phyloP scores from a whole-genome alignment of 2,329 filamentous ascomycete genomes.

The Ophiostoma sp. region DNA sequence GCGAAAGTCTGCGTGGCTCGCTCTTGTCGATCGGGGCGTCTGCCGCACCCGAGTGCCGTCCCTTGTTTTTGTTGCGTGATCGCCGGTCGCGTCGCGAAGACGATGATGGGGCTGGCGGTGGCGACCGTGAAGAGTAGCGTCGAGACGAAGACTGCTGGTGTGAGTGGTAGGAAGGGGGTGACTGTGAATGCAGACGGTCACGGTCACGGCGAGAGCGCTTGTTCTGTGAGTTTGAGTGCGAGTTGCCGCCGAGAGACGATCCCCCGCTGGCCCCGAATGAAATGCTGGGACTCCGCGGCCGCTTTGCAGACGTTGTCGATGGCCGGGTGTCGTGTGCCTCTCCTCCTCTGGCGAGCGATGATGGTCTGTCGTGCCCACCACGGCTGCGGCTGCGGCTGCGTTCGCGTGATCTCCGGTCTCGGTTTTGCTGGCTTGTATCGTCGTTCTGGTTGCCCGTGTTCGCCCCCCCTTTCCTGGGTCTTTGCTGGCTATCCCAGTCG shows the following conservation, averaged over 20 bases:
- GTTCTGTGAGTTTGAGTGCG: not conserved
- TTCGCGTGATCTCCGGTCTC: slow-evolving; percentile 30
- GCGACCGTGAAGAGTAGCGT: slow-evolving; percentile 15
- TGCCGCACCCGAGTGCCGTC: not conserved
- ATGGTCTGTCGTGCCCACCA: not conserved
- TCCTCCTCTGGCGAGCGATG: not conserved
- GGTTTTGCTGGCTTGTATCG: not conserved
- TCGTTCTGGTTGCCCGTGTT: slow-evolving; percentile 24
- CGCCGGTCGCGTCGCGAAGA: slow-evolving; percentile 4
- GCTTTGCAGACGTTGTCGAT: slow-evolving; percentile 11
- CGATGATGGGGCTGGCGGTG: slow-evolving; percentile 27
- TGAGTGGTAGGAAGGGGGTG: not conserved
- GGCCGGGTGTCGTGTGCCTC: slow-evolving; percentile 3
- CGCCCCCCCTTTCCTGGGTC: slow-evolving; percentile 26
- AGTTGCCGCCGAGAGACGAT: not conserved
- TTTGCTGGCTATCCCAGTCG: slow-evolving; percentile 19
- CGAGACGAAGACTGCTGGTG: not conserved
- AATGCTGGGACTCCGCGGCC: not conserved
- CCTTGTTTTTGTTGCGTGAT: not conserved
- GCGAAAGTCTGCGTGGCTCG: not conserved
- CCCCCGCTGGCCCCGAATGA: not conserved
- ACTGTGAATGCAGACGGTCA: not conserved
- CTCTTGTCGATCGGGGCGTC: not conserved
- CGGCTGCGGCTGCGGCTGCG: slow-evolving; percentile 29
- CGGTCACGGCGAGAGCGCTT: slow-evolving; percentile 24